A percentile compares a stretch with the other conserved stretches of the same genome.
Conservation (phyloP, 768 basidiomycete species). For the Naganishia vishniacii region DNA sequence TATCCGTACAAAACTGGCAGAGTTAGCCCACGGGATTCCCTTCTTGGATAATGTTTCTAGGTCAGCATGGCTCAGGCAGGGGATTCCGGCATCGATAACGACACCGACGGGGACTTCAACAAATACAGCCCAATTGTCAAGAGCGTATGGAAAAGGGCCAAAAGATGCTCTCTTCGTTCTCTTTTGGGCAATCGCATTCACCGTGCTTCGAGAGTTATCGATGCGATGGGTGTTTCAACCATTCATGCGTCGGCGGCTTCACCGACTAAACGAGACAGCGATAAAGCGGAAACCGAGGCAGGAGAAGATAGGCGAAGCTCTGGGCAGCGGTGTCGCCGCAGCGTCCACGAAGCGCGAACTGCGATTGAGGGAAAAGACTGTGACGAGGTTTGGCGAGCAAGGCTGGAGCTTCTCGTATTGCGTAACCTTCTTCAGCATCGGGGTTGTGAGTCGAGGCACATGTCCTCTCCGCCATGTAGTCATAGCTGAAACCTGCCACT, state of each 20-base stretch:
- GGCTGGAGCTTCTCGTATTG: slow-evolving; percentile 85
- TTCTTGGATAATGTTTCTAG: slow-evolving; percentile 1
- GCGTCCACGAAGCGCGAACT: slow-evolving; percentile 51
- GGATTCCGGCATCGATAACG: not conserved
- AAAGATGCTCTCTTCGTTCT: slow-evolving; percentile 71
- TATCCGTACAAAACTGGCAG: not conserved
- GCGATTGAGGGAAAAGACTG: slow-evolving; percentile 62
- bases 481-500: not conserved
- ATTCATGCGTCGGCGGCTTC: slow-evolving; percentile 70
- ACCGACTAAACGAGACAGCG: slow-evolving; percentile 57
- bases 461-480: not conserved
- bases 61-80: not conserved
- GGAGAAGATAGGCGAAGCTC: not conserved
- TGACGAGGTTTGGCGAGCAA: slow-evolving; percentile 89
- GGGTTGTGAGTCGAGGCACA: slow-evolving; percentile 61
- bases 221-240: slow-evolving; percentile 73
- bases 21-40: not conserved
- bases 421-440: slow-evolving; percentile 66
- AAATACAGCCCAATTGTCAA: not conserved
- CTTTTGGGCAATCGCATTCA: slow-evolving; percentile 78
- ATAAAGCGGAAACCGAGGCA: slow-evolving; percentile 32
- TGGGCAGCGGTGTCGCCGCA: not conserved
- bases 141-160: slow-evolving; percentile 61
- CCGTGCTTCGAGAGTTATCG: slow-evolving; percentile 70
- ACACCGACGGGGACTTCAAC: not conserved